These are phyloP conservation scores for Agaricus blazei DNA, from an alignment of 768 basidiomycete species.

Conservation along the genomic window DNA sequence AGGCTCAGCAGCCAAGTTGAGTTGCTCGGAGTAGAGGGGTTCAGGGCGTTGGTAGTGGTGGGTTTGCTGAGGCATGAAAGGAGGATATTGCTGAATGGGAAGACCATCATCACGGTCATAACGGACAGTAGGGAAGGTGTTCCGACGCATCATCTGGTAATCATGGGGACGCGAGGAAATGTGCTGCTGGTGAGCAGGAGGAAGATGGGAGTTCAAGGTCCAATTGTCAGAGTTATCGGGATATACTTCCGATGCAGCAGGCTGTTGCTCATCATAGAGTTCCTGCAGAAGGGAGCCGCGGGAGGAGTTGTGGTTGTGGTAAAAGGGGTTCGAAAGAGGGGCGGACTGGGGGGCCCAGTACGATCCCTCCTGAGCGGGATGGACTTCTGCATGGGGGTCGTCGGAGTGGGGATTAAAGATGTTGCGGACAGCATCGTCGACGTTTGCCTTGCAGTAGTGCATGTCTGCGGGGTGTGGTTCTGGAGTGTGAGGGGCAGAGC, in stretches of 20 bases:
- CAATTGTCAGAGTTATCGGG: constrained; percentile 8
- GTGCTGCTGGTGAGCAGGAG: constrained; percentile 28
- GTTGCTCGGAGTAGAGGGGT: constrained; percentile 28
- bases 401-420: constrained; percentile 48
- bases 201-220: constrained; percentile 39
- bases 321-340: constrained; percentile 24
- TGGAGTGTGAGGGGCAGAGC: constrained; percentile 69
- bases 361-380: constrained; percentile 23
- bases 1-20: constrained; percentile 21
- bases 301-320: constrained; percentile 24
- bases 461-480: constrained; percentile 24
- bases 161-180: constrained; percentile 32
- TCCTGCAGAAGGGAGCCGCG: constrained; percentile 62
- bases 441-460: constrained; percentile 23
- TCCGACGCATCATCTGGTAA: constrained; percentile 51
- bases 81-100: constrained; percentile 32
- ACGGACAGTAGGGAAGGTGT: constrained; percentile 73
- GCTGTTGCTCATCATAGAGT: constrained; percentile 47
- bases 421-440: constrained; percentile 43
- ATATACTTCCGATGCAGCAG: constrained; percentile 1
- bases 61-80: constrained; percentile 37
- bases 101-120: constrained; percentile 56
- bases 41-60: constrained; percentile 33
- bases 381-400: constrained; percentile 35
- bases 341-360: constrained; percentile 29